Conservation (phyloP, 2,329 filamentous ascomycete species). For the Diaporthe australafricana region DNA sequence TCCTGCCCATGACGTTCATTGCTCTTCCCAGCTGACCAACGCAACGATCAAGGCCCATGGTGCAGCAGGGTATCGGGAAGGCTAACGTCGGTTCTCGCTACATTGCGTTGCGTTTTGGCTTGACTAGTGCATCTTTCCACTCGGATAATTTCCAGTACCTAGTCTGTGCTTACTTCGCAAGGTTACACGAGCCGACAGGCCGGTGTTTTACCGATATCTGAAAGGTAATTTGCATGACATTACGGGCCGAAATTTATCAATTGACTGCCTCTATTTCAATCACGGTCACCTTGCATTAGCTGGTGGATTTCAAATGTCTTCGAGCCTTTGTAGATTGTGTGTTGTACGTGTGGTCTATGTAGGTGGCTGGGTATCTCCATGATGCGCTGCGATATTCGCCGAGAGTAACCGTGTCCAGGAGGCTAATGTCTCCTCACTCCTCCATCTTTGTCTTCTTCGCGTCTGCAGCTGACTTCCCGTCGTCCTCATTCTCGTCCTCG, state of each 20-base stretch:
- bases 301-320: too few relatives aligned
- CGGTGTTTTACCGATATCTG: too few relatives aligned
- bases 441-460: not conserved
- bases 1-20: slow-evolving; percentile 13
- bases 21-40: not conserved
- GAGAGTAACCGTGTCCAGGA: too few relatives aligned
- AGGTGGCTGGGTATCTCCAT: too few relatives aligned
- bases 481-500: not conserved
- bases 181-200: too few relatives aligned
- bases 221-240: too few relatives aligned
- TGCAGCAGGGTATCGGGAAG: not conserved
- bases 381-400: too few relatives aligned
- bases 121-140: slow-evolving; percentile 13
- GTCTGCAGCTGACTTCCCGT: not conserved
- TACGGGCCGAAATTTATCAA: too few relatives aligned
- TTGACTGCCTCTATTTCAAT: too few relatives aligned
- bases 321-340: too few relatives aligned
- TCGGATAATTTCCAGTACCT: slow-evolving; percentile 1
- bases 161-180: not conserved
- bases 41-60: not conserved
- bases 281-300: too few relatives aligned
- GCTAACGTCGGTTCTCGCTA: slow-evolving; percentile 13
- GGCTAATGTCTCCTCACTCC: not conserved
- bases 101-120: not conserved
- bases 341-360: too few relatives aligned